Conservation (phyloP, 495 filamentous ascomycete genomes). For the Rhypophila decipiens region DNA sequence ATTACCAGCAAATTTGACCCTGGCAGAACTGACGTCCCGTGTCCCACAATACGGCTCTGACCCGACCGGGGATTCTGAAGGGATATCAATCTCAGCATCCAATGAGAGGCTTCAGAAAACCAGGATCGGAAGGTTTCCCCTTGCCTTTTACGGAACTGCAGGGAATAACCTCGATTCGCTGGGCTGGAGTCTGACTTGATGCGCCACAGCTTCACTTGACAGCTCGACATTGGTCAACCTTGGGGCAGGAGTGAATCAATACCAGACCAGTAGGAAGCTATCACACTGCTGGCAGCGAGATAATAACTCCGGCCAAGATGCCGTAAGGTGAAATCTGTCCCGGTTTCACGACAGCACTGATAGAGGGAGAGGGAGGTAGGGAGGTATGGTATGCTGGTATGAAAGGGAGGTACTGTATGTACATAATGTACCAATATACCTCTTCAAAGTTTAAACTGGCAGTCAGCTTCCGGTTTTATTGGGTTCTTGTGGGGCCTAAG, state of each 20-base stretch:
- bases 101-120: not conserved
- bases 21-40: no score
- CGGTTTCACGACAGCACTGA: slow-evolving; percentile 10
- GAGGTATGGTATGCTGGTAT: no score
- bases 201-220: slow-evolving; percentile 10
- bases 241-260: not conserved
- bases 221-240: slow-evolving; percentile 3
- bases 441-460: no score
- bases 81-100: not conserved
- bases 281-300: no score
- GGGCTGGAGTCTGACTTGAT: not conserved
- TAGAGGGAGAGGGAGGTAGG: no score
- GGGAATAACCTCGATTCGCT: no score
- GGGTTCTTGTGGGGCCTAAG: slow-evolving; percentile 9
- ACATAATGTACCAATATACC: not conserved
- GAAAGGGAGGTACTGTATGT: no score
- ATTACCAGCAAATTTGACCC: no score
- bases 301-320: not conserved
- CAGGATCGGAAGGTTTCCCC: not conserved
- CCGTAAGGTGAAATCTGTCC: not conserved
- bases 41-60: not conserved
- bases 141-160: not conserved
- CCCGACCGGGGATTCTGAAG: not conserved
- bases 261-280: not conserved
- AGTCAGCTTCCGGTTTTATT: no score